A percentile compares a stretch with the other conserved stretches of the same genome.
These are phyloP conservation scores for Cryphonectria nitschkei DNA, from an alignment of 2,329 filamentous ascomycete species.

Conservation along the genomic window DNA sequence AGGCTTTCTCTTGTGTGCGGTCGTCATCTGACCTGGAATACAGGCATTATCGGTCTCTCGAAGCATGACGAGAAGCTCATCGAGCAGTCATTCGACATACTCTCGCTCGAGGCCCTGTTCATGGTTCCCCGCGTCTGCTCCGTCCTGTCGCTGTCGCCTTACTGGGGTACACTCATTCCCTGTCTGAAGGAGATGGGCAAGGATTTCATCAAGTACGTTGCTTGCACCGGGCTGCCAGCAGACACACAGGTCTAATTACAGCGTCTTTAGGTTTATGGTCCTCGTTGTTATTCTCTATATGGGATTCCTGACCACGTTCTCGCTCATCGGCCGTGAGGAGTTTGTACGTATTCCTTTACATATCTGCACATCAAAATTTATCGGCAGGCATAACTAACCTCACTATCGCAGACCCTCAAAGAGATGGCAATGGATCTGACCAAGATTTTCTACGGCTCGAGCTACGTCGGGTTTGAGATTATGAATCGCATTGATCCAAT, in stretches of 20 bases:
- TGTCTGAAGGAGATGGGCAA: constrained; percentile 94
- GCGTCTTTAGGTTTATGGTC: constrained; percentile 54
- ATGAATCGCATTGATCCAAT: constrained; percentile 63
- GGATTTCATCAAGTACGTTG: constrained; percentile 82
- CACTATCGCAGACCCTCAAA: constrained; percentile 45
- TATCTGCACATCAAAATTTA: not conserved
- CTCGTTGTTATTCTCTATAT: constrained; percentile 81
- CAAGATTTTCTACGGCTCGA: constrained; percentile 81
- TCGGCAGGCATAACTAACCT: constrained; percentile 38
- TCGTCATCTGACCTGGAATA: constrained; percentile 24
- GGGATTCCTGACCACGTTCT: constrained; percentile 87
- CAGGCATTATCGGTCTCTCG: constrained; percentile 69
- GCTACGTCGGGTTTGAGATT: constrained; percentile 73
- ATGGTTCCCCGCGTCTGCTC: constrained; percentile 89
- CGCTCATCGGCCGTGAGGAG: constrained; percentile 71
- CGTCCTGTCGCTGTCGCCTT: constrained; percentile 82
- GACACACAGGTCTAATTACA: constrained; percentile 45
- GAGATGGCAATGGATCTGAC: constrained; percentile 75
- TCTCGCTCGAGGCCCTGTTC: constrained; percentile 86
- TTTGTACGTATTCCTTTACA: constrained; percentile 44
- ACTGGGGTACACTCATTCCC: constrained; percentile 88
- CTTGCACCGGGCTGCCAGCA: constrained; percentile 25
- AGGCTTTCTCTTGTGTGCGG: not conserved
- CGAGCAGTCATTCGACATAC: constrained; percentile 83
- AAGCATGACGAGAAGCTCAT: constrained; percentile 65